Evolutionary conservation across 2,329 filamentous ascomycete species (phyloP), one percentile per base, ranked within the genome.

Genomic region (Hypoxylon sp.): DNA sequence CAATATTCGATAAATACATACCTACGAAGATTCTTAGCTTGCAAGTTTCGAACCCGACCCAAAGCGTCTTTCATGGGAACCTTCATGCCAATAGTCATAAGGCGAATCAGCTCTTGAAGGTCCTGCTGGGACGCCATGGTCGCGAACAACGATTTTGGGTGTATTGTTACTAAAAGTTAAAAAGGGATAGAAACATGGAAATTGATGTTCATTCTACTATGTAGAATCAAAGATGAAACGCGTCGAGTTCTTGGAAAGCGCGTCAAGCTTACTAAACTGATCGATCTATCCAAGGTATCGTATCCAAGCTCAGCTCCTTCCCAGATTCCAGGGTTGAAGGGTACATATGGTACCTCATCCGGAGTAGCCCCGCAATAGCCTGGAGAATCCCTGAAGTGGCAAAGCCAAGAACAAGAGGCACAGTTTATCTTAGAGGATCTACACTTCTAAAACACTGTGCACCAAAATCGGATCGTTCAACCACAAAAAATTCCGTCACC

Each of bases 51-150:
- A 50, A 85, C 75, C 56, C 83, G 78, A 31, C 72, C 68, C 76
- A 86, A 81, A 17, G 82, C 82, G 43, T 77, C 76, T 67, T 85
- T 74, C 71, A 86, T 75, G 3, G 82, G 73, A 42, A 83, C 70
- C 63, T 82, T 65, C 64, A 67, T 85, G 43, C 81, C 79, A 35
- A 77, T 75, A 3, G 80, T 86, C 59, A 86, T 71, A 45, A 86
- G 74, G 35, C 82, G 81, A 43, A 86, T 73, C 11, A 86, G 75
- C 63, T 84, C 82, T 60, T 86, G 81, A 15, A 86, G 69, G 58
- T 86, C 82, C 52, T 81, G 76, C 56, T 83, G 80, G 1, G 78
- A 73, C 5, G 79, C 75, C 81, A 84, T 83, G 2, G 12, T 57
- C 3, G 41, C 19, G 32, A 31, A 29, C n/a, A n/a, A n/a, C n/a